Evolutionary conservation across 1,284 basidiomycete genomes (phyloP).

Genomic region (Cystobasidium slooffiae): DNA sequence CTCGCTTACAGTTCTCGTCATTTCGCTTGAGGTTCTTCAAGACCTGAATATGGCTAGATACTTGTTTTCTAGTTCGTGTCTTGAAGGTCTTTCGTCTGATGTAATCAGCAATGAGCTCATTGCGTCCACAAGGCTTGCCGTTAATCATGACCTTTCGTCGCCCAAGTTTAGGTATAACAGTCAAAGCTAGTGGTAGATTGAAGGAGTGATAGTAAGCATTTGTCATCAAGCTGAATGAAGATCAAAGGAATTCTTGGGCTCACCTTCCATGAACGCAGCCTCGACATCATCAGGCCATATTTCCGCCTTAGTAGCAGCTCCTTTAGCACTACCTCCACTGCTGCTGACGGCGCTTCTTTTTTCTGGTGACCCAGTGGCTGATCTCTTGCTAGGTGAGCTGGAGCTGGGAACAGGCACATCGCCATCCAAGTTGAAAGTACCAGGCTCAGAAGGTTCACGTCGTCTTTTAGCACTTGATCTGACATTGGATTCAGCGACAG

Average conservation of each 20-base stretch:
- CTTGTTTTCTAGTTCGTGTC: conserved; percentile 57
- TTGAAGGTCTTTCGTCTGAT: conserved; percentile 60
- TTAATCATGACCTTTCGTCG: conserved; percentile 61
- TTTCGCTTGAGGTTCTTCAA: conserved; percentile 57
- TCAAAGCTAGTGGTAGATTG: conserved; percentile 54
- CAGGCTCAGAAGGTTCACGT: background rate
- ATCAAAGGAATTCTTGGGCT: conserved; percentile 22
- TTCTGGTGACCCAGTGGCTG: conserved; percentile 18
- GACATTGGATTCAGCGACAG: background rate
- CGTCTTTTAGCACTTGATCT: background rate
- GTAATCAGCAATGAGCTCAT: conserved; percentile 62
- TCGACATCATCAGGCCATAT: conserved; percentile 60
- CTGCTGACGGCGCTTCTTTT: conserved; percentile 5
- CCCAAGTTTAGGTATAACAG: conserved; percentile 59
- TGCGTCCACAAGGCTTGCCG: conserved; percentile 61
- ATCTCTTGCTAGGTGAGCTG: conserved; percentile 3
- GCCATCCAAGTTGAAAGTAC: conserved; percentile 1
- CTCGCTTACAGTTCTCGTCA: conserved; percentile 54
- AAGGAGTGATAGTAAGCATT: background rate
- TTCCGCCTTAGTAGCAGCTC: conserved; percentile 53
- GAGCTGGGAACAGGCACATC: background rate
- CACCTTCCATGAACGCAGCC: conserved; percentile 58
- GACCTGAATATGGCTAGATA: conserved; percentile 58
- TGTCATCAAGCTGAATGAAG: background rate
- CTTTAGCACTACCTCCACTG: conserved; percentile 21